Percentiles rank a stretch among this genome's conserved stretches.
Conservation (phyloP, 169 alveolate genomes). For the Plasmodium reichenowi region DNA sequence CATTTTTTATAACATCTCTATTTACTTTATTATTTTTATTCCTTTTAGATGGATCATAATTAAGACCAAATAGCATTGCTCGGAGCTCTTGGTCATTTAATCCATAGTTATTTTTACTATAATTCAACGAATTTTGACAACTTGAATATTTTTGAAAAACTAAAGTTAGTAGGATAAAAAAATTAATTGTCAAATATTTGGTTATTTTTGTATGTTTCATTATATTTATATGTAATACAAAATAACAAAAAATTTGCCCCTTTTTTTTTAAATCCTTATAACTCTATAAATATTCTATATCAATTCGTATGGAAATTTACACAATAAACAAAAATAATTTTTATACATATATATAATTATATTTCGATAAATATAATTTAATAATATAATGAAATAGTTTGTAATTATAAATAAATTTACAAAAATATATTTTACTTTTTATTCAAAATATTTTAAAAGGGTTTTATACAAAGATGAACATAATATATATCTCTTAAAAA, state of each 20-base stretch:
- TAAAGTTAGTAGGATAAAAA: constrained; percentile 35
- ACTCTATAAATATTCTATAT: too few relatives aligned
- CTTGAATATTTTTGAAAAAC: constrained; percentile 40
- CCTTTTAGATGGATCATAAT: constrained; percentile 22
- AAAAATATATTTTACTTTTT: constrained; percentile 4
- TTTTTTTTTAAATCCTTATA: too few relatives aligned
- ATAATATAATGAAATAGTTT: too few relatives aligned
- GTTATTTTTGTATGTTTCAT: constrained; percentile 29
- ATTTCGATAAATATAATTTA: too few relatives aligned
- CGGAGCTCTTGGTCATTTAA: constrained; percentile 45
- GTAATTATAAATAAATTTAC: too few relatives aligned
- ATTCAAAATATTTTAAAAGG: constrained; percentile 32
- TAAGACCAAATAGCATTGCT: constrained; percentile 70
- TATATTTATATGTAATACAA: constrained; percentile 5
- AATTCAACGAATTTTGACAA: constrained; percentile 31
- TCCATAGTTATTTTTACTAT: constrained; percentile 52
- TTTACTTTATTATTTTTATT: constrained; percentile 39
- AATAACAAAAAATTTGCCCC: too few relatives aligned
- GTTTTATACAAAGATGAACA: constrained; percentile 17
- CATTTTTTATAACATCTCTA: constrained; percentile 37
- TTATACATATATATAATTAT: too few relatives aligned
- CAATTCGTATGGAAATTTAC: too few relatives aligned
- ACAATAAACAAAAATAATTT: too few relatives aligned
- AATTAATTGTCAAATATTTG: constrained; percentile 18
- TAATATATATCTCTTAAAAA: neutral